Evolutionary conservation across 2,329 filamentous ascomycete genomes (phyloP).

Genomic region (Hirsutella thompsonii): DNA sequence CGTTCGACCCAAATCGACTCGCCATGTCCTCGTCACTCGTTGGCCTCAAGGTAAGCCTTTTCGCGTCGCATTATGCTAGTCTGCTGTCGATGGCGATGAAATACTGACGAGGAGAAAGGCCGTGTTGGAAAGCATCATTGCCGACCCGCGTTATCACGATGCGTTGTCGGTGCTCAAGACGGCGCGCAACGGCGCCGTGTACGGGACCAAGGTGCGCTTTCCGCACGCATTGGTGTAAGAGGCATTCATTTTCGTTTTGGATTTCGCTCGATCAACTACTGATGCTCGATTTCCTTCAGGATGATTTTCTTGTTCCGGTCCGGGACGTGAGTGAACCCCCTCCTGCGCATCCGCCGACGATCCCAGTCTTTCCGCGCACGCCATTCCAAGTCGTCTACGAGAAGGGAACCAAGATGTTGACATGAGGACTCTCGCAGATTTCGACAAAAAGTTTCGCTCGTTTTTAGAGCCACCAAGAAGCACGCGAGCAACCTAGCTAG

Average conservation of each 20-base stretch:
- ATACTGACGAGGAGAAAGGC: conserved; percentile 30
- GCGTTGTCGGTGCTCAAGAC: conserved; percentile 78
- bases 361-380: too few species aligned
- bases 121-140: conserved; percentile 60
- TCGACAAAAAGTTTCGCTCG: conserved; percentile 62
- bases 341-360: too few species aligned
- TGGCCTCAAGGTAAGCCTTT: conserved; percentile 10
- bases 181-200: conserved; percentile 91
- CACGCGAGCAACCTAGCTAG: conserved; percentile 86
- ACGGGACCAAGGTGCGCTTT: conserved; percentile 95
- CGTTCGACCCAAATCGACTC: neutral
- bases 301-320: conserved; percentile 97
- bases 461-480: conserved; percentile 75
- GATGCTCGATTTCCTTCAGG: conserved; percentile 24
- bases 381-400: neutral
- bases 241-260: conserved; percentile 6
- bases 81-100: too few species aligned
- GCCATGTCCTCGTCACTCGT: conserved; percentile 10
- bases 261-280: neutral
- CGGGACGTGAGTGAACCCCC: conserved; percentile 46
- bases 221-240: conserved; percentile 79
- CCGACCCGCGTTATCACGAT: conserved; percentile 78
- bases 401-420: conserved; percentile 5
- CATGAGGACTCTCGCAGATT: conserved; percentile 28
- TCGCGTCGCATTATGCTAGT: too few species aligned